Base-by-base conservation (phyloP, 2,329 filamentous ascomycete genomes). In the Ophiostoma sp. region DNA sequence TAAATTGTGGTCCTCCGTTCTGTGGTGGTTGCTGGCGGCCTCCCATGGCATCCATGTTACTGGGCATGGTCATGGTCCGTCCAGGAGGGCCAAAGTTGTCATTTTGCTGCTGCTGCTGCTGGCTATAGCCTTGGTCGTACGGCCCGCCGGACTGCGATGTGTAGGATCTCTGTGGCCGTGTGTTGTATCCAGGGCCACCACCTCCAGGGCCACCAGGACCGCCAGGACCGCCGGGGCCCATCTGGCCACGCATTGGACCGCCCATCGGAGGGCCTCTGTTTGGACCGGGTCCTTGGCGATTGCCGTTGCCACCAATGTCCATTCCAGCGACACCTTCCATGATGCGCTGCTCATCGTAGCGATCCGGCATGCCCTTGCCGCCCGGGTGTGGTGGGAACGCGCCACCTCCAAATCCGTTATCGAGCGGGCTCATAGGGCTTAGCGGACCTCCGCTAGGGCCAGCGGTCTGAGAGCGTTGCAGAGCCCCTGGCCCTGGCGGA, bases 51-150 rank as follows among this genome's bases (percentile, higher is more conserved):
- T 83, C 80, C 70, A 84, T 82, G 3, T 81, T 77, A 3, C n/a
- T 66, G 1, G 87, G 86, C 85, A 88, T 86, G 5, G 87, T 89
- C 83, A 84, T 86, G 71, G 86, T 89, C 74, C 87, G 81, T n/a
- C 79, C 76, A 10, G 84, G 85, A 1, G 84, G 82, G 0, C 80
- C 84, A 73, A 84, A 87, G 6, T 77, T 65, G 35, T 65, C 62
- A 35, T 78, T 66, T 81, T 79, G 23, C 81, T 79, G 10, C 15
- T 68, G 10, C 11, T 68, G 36, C 17, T 69, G 74, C 3, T 66
- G 70, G 6, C 77, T 78, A 71, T 80, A 80, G 4, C 77, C 77
- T 69, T 77, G 77, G 7, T 76, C 75, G 33, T 69, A 74, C 6
- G 77, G 76, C 3, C 44, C 65, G 20, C 17, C 39, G 1, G 62